Conservation (phyloP, 1,284 basidiomycete genomes). For the Cutaneotrichosporon daszewskae region DNA sequence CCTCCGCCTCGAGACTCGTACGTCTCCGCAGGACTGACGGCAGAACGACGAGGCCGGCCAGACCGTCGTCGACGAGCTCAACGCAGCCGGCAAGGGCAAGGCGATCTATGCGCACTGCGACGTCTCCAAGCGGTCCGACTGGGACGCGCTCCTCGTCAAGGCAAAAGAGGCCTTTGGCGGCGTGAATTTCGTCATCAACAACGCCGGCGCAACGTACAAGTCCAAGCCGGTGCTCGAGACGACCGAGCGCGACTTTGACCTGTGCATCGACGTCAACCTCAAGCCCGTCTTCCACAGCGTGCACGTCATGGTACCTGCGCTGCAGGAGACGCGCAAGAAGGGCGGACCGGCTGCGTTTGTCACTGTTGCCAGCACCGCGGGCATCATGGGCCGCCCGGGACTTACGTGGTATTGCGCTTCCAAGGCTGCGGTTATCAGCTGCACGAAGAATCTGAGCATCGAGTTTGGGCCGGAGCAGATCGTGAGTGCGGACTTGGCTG, state of each 20-base stretch:
- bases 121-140: conserved; percentile 9
- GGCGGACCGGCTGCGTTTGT: conserved; percentile 11
- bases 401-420: conserved; percentile 16
- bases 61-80: conserved; percentile 11
- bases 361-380: conserved; percentile 13
- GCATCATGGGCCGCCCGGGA: conserved; percentile 17
- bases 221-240: conserved; percentile 16
- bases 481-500: too few species aligned
- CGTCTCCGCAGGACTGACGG: neutral
- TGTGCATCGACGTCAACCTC: conserved; percentile 19
- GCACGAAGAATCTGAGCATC: conserved; percentile 16
- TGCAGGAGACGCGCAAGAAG: conserved; percentile 4
- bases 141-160: conserved; percentile 8
- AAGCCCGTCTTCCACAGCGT: conserved; percentile 15
- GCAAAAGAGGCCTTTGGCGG: conserved; percentile 10
- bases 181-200: conserved; percentile 19
- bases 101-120: conserved; percentile 14
- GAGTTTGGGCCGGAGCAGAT: conserved; percentile 17
- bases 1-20: too few species aligned
- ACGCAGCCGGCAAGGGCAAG: conserved; percentile 5
- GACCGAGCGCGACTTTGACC: conserved; percentile 14
- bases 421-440: conserved; percentile 12
- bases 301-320: conserved; percentile 12
- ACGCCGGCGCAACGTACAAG: conserved; percentile 19
- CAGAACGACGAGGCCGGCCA: conserved; percentile 13